Base-by-base conservation (phyloP, 2,329 filamentous ascomycete genomes). In the Aspergillus pseudonomiae region DNA sequence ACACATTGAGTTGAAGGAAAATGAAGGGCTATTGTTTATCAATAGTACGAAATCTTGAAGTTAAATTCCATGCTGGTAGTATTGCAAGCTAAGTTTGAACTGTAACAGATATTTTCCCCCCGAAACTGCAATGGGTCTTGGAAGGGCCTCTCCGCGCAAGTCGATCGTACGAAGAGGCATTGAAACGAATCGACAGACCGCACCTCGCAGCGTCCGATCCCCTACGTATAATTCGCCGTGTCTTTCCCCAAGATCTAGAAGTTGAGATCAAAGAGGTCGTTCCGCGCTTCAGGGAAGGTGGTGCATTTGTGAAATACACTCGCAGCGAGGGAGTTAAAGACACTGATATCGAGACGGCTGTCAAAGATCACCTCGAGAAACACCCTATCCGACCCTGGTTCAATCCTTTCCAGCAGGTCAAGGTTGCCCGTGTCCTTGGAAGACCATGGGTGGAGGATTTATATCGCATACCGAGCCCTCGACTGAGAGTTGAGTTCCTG, bases 371-470 rank as follows among this genome's bases (percentile, higher is more conserved):
- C 67, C 82, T 98, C 1, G 81, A 85, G 62, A 83, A 92, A 64
- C 84, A 89, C 19, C 90, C 90, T 0, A 86, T 96, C 43, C 92
- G 89, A 65, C 94, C 94, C 3, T 96, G 94, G 91, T 97, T 95
- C 82, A 96, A 90, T 69, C 93, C 93, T 0, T 89, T 97, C 67
- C 84, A 87, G 26, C 80, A 85, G 16, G 89, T 96, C 62, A 85
- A 87, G 56, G 88, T 89, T 4, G 88, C 88, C 28, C 81, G 93
- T 7, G 95, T 99, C 2, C 84, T 88, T 61, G 95, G 95, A 11
- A 88, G 89, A 26, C 95, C 95, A 0, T 99, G 95, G 95, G 85
- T 98, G 3, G 95, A 98, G 73, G 95, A 99, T 74, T 81, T 99
- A 32, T 91, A 93, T 69, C 87, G 93, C 7, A 89, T 93, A 57